Conservation (phyloP, 805 yeast species). For the Metschnikowia sp. region DNA sequence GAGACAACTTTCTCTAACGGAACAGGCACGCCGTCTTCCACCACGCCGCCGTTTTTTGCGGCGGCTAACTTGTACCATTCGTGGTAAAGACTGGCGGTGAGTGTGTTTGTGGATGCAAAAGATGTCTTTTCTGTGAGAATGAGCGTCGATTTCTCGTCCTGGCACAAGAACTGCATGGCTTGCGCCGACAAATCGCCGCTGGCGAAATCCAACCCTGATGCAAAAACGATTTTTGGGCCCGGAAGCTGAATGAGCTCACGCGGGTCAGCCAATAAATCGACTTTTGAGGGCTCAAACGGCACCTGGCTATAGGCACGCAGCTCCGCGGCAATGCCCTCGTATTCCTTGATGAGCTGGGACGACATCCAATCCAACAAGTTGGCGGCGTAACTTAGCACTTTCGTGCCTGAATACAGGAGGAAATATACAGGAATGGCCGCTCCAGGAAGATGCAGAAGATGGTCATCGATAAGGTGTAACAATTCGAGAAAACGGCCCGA, state of each 20-base stretch:
- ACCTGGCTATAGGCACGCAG: conserved; percentile 38
- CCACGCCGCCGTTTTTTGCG: conserved; percentile 30
- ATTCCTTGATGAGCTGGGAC: conserved; percentile 73
- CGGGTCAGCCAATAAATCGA: conserved; percentile 53
- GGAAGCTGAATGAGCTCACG: conserved; percentile 50
- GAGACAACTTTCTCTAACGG: conserved; percentile 45
- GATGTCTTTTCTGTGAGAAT: conserved; percentile 62
- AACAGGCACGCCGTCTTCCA: conserved; percentile 63
- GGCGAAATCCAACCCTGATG: conserved; percentile 63
- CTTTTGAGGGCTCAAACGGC: conserved; percentile 73
- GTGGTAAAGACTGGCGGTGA: conserved; percentile 47
- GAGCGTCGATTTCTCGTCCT: conserved; percentile 63
- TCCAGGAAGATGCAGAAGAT: conserved; percentile 40
- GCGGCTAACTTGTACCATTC: conserved; percentile 51
- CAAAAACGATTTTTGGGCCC: conserved; percentile 78
- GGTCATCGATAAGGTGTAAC: conserved; percentile 67
- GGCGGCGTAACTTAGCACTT: conserved; percentile 75
- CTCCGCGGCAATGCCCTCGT: conserved; percentile 50
- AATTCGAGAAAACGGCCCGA: conserved; percentile 82
- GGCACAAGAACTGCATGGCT: conserved; percentile 53
- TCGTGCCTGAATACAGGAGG: conserved; percentile 74
- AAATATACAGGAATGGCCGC: conserved; percentile 69
- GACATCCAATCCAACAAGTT: conserved; percentile 97
- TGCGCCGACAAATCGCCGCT: conserved; percentile 60
- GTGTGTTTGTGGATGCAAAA: conserved; percentile 38